A percentile compares a stretch with the other conserved stretches of the same genome.
These are phyloP conservation scores for Huntiella bhutanensis DNA, from an alignment of 2,329 filamentous ascomycete genomes.

Conservation along the genomic window DNA sequence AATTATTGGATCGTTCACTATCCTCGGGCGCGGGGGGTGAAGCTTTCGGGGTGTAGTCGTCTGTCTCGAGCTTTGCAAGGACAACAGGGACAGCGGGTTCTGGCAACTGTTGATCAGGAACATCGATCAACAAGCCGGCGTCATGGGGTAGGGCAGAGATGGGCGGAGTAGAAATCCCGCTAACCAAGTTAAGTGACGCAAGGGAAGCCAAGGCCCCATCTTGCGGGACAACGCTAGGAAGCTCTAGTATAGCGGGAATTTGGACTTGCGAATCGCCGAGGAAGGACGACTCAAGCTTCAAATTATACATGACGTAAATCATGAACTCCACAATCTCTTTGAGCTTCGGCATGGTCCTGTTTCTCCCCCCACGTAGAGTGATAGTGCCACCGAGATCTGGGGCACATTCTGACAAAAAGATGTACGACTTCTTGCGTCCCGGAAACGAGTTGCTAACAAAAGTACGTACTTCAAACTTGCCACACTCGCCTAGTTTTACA, in stretches of 20 bases:
- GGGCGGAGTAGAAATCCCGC: too few species aligned
- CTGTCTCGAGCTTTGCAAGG: too few species aligned
- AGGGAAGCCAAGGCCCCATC: neutral
- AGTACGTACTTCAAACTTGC: conserved; percentile 86
- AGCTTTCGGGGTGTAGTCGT: too few species aligned
- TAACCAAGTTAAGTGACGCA: neutral
- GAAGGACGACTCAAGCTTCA: conserved; percentile 85
- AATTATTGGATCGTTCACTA: too few species aligned
- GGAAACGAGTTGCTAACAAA: conserved; percentile 62
- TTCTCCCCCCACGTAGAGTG: conserved; percentile 64
- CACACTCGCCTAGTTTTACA: conserved; percentile 60
- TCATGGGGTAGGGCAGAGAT: too few species aligned
- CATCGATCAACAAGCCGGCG: too few species aligned
- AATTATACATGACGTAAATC: conserved; percentile 96
- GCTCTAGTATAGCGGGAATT: conserved; percentile 41
- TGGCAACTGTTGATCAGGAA: too few species aligned
- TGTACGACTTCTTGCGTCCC: conserved; percentile 78
- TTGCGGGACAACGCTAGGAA: conserved; percentile 5
- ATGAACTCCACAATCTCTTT: conserved; percentile 96
- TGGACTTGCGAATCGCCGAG: conserved; percentile 85
- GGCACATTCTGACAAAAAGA: conserved; percentile 79
- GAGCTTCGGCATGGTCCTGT: conserved; percentile 51
- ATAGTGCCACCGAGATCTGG: conserved; percentile 90
- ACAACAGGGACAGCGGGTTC: too few species aligned
- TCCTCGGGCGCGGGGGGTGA: too few species aligned